phyloP scores from a whole-genome alignment of 2,329 filamentous ascomycete genomes.

The Lizonia empirigonia region DNA sequence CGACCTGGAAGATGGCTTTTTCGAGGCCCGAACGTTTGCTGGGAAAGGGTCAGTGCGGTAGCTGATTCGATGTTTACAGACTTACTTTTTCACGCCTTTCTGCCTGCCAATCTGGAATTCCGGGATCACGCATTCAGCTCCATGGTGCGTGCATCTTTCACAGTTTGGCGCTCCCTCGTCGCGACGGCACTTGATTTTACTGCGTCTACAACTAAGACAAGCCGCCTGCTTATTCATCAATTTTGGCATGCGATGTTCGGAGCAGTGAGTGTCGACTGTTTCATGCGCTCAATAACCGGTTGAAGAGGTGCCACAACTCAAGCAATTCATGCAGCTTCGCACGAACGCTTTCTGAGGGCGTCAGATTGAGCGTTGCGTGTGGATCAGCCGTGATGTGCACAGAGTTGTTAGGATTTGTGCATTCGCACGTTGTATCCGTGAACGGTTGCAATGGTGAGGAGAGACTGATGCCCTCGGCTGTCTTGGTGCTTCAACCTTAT shows the following conservation, averaged over 20 bases:
- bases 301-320: slow-evolving; percentile 1
- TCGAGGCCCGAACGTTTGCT: slow-evolving; percentile 77
- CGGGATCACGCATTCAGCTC: slow-evolving; percentile 68
- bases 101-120: slow-evolving; percentile 73
- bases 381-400: neutral
- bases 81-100: slow-evolving; percentile 78
- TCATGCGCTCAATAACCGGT: slow-evolving; percentile 7
- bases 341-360: neutral
- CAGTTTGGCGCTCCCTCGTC: slow-evolving; percentile 62
- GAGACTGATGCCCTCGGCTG: slow-evolving; percentile 3
- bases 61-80: neutral
- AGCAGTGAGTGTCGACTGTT: neutral
- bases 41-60: slow-evolving; percentile 6
- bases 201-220: slow-evolving; percentile 68
- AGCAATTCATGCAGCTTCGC: neutral
- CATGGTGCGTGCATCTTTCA: slow-evolving; percentile 64
- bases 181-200: slow-evolving; percentile 66
- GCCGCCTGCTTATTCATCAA: slow-evolving; percentile 58
- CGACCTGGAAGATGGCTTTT: slow-evolving; percentile 75
- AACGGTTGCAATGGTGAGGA: slow-evolving; percentile 9
- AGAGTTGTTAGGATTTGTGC: neutral
- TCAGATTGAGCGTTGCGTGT: neutral
- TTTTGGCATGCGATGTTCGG: slow-evolving; percentile 6
- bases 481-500: neutral
- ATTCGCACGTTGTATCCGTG: slow-evolving; percentile 7